Percentiles rank a stretch among this genome's conserved stretches.
phyloP scores from a whole-genome alignment of 1,284 basidiomycete species.

The Apiotrichum gamsii region DNA sequence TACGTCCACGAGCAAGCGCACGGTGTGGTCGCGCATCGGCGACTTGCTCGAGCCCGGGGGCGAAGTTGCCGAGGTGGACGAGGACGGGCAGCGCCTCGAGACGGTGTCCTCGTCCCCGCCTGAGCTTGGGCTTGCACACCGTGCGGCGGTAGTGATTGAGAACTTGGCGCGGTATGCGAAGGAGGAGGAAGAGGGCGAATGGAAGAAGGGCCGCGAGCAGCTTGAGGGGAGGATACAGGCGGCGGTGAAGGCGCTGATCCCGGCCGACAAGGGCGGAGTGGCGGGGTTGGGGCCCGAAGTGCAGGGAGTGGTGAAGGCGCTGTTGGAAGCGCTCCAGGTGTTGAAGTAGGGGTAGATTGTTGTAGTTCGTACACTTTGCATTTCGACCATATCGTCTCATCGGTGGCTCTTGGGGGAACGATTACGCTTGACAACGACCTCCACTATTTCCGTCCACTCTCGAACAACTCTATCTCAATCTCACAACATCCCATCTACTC shows the following conservation, averaged over 20 bases:
- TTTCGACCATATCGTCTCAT: too few relatives aligned
- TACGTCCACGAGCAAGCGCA: constrained; percentile 47
- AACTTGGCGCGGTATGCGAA: constrained; percentile 54
- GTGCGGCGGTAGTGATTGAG: constrained; percentile 63
- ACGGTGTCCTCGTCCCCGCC: constrained; percentile 25
- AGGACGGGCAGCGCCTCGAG: constrained; percentile 36
- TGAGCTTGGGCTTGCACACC: constrained; percentile 59
- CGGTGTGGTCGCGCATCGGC: constrained; percentile 57
- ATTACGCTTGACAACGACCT: too few relatives aligned
- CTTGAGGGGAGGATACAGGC: constrained; percentile 1
- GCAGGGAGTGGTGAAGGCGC: background rate
- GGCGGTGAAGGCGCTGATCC: constrained; percentile 1
- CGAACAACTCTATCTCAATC: too few relatives aligned
- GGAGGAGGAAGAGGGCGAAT: constrained; percentile 1
- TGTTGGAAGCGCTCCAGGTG: too few relatives aligned
- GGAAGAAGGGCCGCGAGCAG: background rate
- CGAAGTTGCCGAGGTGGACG: constrained; percentile 14
- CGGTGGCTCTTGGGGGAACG: too few relatives aligned
- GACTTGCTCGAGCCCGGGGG: constrained; percentile 52
- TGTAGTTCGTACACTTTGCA: too few relatives aligned
- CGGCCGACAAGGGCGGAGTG: background rate
- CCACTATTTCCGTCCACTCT: too few relatives aligned
- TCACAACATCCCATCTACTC: background rate
- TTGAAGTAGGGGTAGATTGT: too few relatives aligned
- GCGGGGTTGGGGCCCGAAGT: too few relatives aligned